These are phyloP conservation scores for Kodamaea alishanica DNA, from an alignment of 1,139 yeast genomes.

Conservation along the genomic window DNA sequence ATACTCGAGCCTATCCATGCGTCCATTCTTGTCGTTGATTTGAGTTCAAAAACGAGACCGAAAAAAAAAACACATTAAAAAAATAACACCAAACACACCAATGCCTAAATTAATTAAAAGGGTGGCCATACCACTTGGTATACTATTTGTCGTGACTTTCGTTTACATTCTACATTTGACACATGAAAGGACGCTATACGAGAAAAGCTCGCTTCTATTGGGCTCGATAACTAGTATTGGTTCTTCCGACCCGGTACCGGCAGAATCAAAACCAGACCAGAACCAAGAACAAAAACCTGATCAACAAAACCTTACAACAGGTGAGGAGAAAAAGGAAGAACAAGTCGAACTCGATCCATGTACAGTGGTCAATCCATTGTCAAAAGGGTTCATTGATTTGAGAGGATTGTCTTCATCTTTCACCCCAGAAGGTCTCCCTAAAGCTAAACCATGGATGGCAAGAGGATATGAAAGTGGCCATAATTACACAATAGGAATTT, in stretches of 20 bases:
- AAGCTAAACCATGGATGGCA: conserved; percentile 58
- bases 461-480: conserved; percentile 67
- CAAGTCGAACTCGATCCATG: conserved; percentile 40
- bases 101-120: conserved; percentile 19
- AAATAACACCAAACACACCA: conserved; percentile 3
- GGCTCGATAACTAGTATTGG: conserved; percentile 20
- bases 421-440: conserved; percentile 34
- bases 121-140: conserved; percentile 14
- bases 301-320: too few species aligned
- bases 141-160: conserved; percentile 14
- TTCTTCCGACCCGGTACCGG: neutral
- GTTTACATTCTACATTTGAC: conserved; percentile 5
- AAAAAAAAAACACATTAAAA: conserved; percentile 3
- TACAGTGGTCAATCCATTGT: conserved; percentile 50
- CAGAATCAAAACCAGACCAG: neutral
- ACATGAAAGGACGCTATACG: conserved; percentile 2
- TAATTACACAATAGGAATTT: conserved; percentile 78
- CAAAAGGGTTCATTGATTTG: conserved; percentile 54
- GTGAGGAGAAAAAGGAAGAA: conserved; percentile 12
- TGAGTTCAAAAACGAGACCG: conserved; percentile 1
- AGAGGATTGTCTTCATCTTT: conserved; percentile 43
- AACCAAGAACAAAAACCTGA: neutral
- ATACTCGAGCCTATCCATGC: conserved; percentile 15
- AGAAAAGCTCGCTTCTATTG: conserved; percentile 15
- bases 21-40: conserved; percentile 5